Conservation (phyloP, 2,329 filamentous ascomycete species). For the Neofusicoccum laricinum region DNA sequence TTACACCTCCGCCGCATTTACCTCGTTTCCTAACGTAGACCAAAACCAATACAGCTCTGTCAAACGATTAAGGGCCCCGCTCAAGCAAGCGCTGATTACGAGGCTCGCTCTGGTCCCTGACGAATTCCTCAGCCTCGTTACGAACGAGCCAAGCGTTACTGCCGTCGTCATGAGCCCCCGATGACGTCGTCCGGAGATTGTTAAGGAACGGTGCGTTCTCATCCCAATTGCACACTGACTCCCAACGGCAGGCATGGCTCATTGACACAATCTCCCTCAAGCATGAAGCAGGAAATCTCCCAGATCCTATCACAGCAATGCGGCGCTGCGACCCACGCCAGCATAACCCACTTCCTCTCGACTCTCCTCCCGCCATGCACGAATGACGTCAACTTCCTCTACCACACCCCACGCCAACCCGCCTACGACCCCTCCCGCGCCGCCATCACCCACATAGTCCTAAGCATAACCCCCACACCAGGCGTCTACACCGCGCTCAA, state of each 20-base stretch:
- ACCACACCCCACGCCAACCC: slow-evolving; percentile 26
- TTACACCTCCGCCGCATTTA: not conserved
- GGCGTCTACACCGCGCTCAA: slow-evolving; percentile 30
- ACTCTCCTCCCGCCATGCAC: slow-evolving; percentile 29
- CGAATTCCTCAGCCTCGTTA: not conserved
- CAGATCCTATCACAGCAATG: not conserved
- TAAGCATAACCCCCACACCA: slow-evolving; percentile 31
- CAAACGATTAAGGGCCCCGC: not conserved
- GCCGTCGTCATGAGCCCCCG: not conserved
- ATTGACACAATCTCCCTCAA: not conserved
- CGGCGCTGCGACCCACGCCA: not conserved
- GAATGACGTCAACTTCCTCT: slow-evolving; percentile 34
- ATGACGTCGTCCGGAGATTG: not conserved
- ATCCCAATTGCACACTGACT: not conserved
- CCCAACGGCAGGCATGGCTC: not conserved
- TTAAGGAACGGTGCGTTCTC: not conserved
- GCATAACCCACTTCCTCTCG: slow-evolving; percentile 27
- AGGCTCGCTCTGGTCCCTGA: no score
- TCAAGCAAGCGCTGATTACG: no score
- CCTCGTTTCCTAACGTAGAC: no score
- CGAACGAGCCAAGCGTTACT: not conserved
- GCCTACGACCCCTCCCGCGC: slow-evolving; percentile 25
- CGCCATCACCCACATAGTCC: slow-evolving; percentile 29
- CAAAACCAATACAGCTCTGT: not conserved
- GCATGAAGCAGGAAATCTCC: slow-evolving; percentile 1